Evolutionary conservation across 2,329 filamentous ascomycete species (phyloP), one percentile per base, ranked within the genome.

Genomic region (Thelonectria blattea): DNA sequence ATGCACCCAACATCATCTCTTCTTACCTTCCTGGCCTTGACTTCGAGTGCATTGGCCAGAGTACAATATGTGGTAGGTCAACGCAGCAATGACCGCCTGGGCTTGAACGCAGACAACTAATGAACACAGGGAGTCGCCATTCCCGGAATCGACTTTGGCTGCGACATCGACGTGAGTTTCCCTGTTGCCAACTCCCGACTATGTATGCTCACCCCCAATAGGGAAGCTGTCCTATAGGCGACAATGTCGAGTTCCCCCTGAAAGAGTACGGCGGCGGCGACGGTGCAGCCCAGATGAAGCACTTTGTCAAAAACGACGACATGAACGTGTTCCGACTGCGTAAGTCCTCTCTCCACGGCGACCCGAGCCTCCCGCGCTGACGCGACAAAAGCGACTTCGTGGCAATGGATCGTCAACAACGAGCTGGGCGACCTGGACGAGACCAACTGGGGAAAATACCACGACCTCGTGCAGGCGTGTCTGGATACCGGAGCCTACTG

Each of bases 401-500:
- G 86, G 86, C 85, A 88, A 66, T 88, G 80, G 65, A 79, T 88
- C n/a, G 76, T 82, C 58, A 82, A 82, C 65, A 79, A 80, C 63
- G 73, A 81, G 45, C 72, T 83, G n/a, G 83, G 82, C 24, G 81
- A 73, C 12, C 76, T 89, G 32, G 75, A 87, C 68, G 49, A 73
- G 14, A 72, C 67, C 12, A 85, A 85, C 58, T 71, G 83, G 20
- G 80, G 69, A 2, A 77, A 80, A 39, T 88, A 86, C 67, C 80
- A 88, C 66, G 75, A 78, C 24, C 74, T 88, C 9, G 77, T 88
- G 20, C 80, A 86, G 65, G 79, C 78, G 24, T 89, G 86, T 65
- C 74, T 88, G 17, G 75, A 70, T 17, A 83, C 84, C 0, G 85
- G 85, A 20, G 83, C 85, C 2, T 74, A 79, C 63, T 89, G 86